Evolutionary conservation across 768 basidiomycete genomes (phyloP), one percentile per base, ranked within the genome.

Genomic region (Hirschioporus abietinus): DNA sequence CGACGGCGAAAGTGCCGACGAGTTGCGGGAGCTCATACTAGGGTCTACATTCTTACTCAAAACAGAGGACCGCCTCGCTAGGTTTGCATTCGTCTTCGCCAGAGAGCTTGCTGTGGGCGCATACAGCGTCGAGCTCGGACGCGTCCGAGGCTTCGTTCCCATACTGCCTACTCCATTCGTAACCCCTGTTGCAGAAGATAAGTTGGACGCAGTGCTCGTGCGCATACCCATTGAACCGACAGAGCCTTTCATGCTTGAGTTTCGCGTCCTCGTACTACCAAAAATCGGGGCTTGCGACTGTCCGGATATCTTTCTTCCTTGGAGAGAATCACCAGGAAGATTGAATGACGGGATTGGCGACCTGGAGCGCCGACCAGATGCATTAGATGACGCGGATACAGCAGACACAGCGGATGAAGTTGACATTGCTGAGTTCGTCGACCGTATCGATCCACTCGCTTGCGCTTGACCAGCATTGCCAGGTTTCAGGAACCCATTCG

Each of bases 71-170:
- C 42, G 42, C 42, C 42, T 52, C 42, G 42, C 42, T 15, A 52
- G 12, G 12, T 20, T 52, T 65, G 15, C 57, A 65, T 42, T 68
- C 25, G 73, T 79, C 78, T 87, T 90, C 1, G 91, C 91, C 25
- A 92, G 77, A 1, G 91, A 92, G 70, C 90, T 91, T 1, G 88
- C 90, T 0, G 91, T 92, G 0, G 91, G 91, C 0, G 90, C 90
- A 63, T 89, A 77, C 15, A 92, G 78, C 42, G 87, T 83, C 1
- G 86, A 84, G 7, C 77, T 76, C 0, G 75, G 76, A 36, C 79
- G 76, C 17, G 66, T 71, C 57, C 73, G 67, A 1, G 71, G 69
- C 42, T 69, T 71, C 42, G 72, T 70, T 42, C 35, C 25, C 66
- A 69, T 68, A 63, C 18, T 36, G 30, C 35, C 60, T 7, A 9